phyloP scores from a whole-genome alignment of 1,284 basidiomycete species.

The Tremellales sp. region DNA sequence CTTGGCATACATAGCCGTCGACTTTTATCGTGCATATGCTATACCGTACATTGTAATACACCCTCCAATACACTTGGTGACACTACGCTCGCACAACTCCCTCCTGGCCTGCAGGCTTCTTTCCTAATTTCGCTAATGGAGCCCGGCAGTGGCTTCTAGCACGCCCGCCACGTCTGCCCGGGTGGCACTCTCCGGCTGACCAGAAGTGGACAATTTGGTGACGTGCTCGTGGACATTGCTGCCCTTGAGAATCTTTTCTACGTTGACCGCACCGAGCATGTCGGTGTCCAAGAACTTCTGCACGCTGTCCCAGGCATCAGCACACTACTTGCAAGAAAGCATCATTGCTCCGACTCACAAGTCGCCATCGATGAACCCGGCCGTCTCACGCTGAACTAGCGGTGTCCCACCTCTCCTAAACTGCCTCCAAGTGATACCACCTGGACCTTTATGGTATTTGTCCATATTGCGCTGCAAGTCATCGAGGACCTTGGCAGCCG shows the following conservation, averaged over 20 bases:
- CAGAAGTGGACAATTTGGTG: constrained; percentile 10
- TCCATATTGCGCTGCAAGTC: constrained; percentile 75
- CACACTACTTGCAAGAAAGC: neutral
- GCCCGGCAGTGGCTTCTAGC: constrained; percentile 32
- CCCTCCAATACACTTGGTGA: no score
- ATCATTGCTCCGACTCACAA: constrained; percentile 50
- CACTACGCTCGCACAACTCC: no score
- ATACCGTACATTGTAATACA: neutral
- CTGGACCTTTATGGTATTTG: constrained; percentile 56
- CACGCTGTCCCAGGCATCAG: constrained; percentile 43
- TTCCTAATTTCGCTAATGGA: constrained; percentile 31
- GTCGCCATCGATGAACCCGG: constrained; percentile 85
- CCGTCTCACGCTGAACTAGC: constrained; percentile 55
- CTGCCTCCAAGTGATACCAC: constrained; percentile 62
- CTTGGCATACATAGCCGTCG: neutral
- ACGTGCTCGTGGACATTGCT: constrained; percentile 34
- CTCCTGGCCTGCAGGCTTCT: no score
- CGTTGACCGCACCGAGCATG: constrained; percentile 24
- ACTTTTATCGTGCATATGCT: no score
- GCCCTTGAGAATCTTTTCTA: constrained; percentile 31
- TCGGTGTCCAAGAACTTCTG: constrained; percentile 58
- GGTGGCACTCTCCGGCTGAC: constrained; percentile 16
- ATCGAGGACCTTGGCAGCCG: constrained; percentile 62
- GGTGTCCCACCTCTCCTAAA: constrained; percentile 60
- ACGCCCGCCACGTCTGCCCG: constrained; percentile 32